Evolutionary conservation across 192 early-diverging fungal genomes (phyloP).

Genomic region (Lobosporangium transversale): DNA sequence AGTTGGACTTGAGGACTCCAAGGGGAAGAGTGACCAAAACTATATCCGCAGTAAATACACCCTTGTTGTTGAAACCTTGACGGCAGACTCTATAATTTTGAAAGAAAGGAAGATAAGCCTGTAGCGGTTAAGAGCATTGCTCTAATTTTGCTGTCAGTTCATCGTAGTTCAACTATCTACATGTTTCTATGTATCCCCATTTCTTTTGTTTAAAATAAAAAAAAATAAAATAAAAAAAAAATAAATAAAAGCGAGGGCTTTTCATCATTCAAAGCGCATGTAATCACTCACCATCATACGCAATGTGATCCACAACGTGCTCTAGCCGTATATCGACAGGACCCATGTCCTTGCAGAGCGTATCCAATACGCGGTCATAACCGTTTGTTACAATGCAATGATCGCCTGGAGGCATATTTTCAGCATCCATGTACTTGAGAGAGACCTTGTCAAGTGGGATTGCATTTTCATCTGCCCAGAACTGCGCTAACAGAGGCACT

Average conservation of each 20-base stretch:
- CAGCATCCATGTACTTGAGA: slow-evolving; percentile 55
- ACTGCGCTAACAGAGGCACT: slow-evolving; percentile 27
- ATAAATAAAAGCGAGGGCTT: too few species aligned
- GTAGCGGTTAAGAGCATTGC: slow-evolving; percentile 42
- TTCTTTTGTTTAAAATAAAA: too few species aligned
- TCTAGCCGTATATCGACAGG: slow-evolving; percentile 38
- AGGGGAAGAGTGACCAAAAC: slow-evolving; percentile 58
- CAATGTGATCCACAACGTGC: slow-evolving; percentile 46
- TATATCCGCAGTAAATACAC: slow-evolving; percentile 35
- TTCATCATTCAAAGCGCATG: too few species aligned
- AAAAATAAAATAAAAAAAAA: too few species aligned
- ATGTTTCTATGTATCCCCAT: not conserved
- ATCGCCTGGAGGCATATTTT: slow-evolving; percentile 47
- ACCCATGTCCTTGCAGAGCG: slow-evolving; percentile 27
- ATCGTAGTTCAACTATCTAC: slow-evolving; percentile 17
- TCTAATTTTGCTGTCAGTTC: slow-evolving; percentile 25
- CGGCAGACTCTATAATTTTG: slow-evolving; percentile 30
- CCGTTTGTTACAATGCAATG: slow-evolving; percentile 48
- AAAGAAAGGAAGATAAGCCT: slow-evolving; percentile 11
- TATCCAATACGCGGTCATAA: slow-evolving; percentile 43
- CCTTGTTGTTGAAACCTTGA: slow-evolving; percentile 48
- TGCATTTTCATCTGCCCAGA: slow-evolving; percentile 51
- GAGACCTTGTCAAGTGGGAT: slow-evolving; percentile 41
- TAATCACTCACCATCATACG: slow-evolving; percentile 49
- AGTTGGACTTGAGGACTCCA: slow-evolving; percentile 55